Base-by-base conservation (phyloP, 2,329 filamentous ascomycete genomes). In the Aspergillus sp. region DNA sequence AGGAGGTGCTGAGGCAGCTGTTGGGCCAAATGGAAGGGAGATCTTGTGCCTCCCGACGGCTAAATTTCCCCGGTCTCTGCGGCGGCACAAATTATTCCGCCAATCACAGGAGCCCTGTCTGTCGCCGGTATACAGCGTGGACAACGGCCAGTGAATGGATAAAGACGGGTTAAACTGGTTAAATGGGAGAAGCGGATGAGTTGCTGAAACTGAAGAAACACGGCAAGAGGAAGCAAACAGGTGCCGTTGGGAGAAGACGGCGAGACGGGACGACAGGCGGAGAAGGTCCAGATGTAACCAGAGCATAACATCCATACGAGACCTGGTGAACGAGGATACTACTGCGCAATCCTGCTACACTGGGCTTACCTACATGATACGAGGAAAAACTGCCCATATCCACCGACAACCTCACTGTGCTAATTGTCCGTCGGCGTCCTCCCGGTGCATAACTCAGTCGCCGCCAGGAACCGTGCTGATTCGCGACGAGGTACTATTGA, bases 61-160 rank as follows among this genome's bases (percentile, higher is more conserved):
- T 53, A 57, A 65, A 65, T 65, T 66, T 66, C 63, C 64, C 64
- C 64, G 59, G 57, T 45, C 55, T 59, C 55, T 55, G 52, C 56
- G 53, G 59, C 64, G 68, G 68, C 60, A 56, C 53, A 49, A 43
- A 62, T 71, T 73, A 66, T 64, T 73, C 70, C 70, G 66, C 70
- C 70, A 73, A 73, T 73, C 59, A 70, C 6, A 17, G 18, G 24
- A 26, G 38, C 17, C 24, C 15, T 18, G 42, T n/a, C 34, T 11
- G 22, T 36, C n/a, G 9, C 44, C 34, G 9, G 9, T 18, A 48
- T 8, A 11, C 32, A 17, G 12, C 26, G 3, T 15, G 17, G 20
- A n/a, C 12, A 18, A 17, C 26, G 7, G 36, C 4, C 12, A 45
- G 34, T 30, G 41, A 18, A 15, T 5, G n/a, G 22, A 32, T 39